These are phyloP conservation scores for Knoxdaviesia capensis DNA, from an alignment of 2,329 filamentous ascomycete genomes.

Conservation along the genomic window DNA sequence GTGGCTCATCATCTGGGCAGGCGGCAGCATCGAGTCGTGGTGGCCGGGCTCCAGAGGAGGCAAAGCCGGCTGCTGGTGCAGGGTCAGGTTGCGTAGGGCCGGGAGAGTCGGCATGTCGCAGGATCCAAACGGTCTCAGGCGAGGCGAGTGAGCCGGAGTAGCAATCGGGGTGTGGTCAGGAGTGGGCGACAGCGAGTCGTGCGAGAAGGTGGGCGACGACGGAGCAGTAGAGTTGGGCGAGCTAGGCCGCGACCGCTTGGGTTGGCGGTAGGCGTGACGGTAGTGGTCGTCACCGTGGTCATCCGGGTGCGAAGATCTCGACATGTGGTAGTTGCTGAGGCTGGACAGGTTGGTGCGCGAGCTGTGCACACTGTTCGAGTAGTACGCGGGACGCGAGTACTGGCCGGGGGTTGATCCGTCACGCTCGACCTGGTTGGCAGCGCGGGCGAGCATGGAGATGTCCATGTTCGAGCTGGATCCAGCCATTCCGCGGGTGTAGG, in stretches of 20 bases:
- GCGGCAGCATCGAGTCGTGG: constrained; percentile 25
- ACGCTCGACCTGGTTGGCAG: constrained; percentile 41
- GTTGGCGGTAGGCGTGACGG: constrained; percentile 42
- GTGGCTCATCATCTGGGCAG: constrained; percentile 15
- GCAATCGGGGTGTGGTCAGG: constrained; percentile 97
- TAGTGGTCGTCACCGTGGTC: constrained; percentile 64
- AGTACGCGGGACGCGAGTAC: constrained; percentile 28
- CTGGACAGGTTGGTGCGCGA: constrained; percentile 42
- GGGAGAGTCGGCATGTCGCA: constrained; percentile 45
- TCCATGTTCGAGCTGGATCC: constrained; percentile 22
- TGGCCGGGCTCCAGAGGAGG: constrained; percentile 34
- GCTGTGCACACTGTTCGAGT: constrained; percentile 24
- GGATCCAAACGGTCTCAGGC: constrained; percentile 51
- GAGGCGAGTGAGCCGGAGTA: constrained; percentile 85
- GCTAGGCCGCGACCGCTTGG: constrained; percentile 80
- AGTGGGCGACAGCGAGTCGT: constrained; percentile 86
- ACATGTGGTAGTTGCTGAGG: constrained; percentile 84
- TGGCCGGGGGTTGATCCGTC: constrained; percentile 13
- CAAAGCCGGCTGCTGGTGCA: constrained; percentile 31
- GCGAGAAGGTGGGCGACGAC: constrained; percentile 88
- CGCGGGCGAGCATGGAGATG: constrained; percentile 39
- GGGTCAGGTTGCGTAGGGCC: constrained; percentile 50
- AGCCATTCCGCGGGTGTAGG: constrained; percentile 25
- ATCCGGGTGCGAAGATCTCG: constrained; percentile 63
- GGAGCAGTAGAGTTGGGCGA: constrained; percentile 91